phyloP scores from a whole-genome alignment of 352 stramenopile species.

The Globisporangium yorkense region DNA sequence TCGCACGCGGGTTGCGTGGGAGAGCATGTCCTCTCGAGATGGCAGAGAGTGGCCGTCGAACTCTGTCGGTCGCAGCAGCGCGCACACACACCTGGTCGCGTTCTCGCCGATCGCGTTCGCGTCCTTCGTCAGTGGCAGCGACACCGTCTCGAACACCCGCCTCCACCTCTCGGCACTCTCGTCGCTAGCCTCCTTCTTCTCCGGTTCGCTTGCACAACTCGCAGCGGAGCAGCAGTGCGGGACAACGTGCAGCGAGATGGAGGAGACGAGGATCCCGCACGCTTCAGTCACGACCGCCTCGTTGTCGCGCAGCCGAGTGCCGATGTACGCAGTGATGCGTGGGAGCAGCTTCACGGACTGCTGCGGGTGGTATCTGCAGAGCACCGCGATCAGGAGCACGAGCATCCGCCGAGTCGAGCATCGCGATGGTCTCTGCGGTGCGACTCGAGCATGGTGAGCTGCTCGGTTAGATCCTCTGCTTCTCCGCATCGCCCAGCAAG shows the following conservation, averaged over 20 bases:
- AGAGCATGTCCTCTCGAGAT: conserved; percentile 16
- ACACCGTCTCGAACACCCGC: conserved; percentile 25
- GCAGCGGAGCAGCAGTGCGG: conserved; percentile 9
- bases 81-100: conserved; percentile 42
- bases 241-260: conserved; percentile 41
- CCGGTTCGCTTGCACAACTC: not conserved
- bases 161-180: not conserved
- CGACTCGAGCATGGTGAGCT: not conserved
- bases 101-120: conserved; percentile 37
- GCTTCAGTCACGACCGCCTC: conserved; percentile 47
- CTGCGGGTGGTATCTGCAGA: conserved; percentile 42
- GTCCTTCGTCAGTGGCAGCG: conserved; percentile 32
- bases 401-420: conserved; percentile 55
- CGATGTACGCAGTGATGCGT: conserved; percentile 36
- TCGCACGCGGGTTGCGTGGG: conserved; percentile 28
- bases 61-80: conserved; percentile 37
- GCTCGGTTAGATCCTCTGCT: not conserved
- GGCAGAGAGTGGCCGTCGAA: conserved; percentile 42
- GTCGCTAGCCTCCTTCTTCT: not conserved
- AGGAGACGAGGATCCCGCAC: conserved; percentile 45
- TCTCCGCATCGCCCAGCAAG: not conserved
- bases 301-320: conserved; percentile 48
- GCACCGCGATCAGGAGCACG: conserved; percentile 44
- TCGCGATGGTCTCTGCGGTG: conserved; percentile 27
- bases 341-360: conserved; percentile 29